Conservation (phyloP, 2,329 filamentous ascomycete species). For the Capronia coronata region DNA sequence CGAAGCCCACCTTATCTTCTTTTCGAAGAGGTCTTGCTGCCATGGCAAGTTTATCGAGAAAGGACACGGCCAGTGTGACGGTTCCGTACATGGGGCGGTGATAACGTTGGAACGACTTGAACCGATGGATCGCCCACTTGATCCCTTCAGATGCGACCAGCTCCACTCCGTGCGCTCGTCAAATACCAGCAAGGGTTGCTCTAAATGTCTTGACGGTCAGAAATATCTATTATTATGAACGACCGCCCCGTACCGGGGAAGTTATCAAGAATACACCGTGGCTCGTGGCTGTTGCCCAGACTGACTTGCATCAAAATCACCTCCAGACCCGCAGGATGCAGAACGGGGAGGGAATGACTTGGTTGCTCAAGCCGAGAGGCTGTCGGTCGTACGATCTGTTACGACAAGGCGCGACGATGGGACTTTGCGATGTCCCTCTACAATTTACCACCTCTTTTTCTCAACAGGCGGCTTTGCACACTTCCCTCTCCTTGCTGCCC, state of each 20-base stretch:
- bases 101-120: not conserved
- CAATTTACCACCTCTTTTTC: no score
- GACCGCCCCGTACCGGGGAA: not conserved
- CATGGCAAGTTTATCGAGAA: not conserved
- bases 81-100: not conserved
- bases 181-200: not conserved
- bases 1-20: slow-evolving; percentile 9
- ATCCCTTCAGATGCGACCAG: not conserved
- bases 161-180: not conserved
- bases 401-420: no score
- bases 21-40: not conserved
- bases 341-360: no score
- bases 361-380: no score
- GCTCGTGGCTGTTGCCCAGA: not conserved
- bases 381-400: no score
- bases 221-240: not conserved
- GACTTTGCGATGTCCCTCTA: no score
- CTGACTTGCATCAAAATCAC: not conserved
- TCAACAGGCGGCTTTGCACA: no score
- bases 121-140: not conserved
- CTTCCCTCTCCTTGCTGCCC: no score
- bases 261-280: not conserved
- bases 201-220: not conserved
- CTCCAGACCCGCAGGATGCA: not conserved
- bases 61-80: not conserved